Percentiles rank a stretch among this genome's conserved stretches.
These are phyloP conservation scores for Daldinia concentrica DNA, from an alignment of 495 filamentous ascomycete species.

Conservation along the genomic window DNA sequence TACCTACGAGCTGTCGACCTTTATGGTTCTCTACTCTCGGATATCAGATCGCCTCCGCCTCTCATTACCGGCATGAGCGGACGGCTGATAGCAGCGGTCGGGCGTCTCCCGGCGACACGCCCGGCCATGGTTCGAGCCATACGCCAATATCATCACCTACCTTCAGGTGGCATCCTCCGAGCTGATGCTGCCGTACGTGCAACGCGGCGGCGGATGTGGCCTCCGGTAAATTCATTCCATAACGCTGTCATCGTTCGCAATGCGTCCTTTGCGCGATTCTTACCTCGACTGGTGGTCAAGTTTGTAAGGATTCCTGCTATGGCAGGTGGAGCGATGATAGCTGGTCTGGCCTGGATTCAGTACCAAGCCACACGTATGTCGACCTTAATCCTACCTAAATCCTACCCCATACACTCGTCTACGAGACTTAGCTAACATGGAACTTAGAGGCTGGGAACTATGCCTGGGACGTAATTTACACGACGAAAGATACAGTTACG, in stretches of 20 bases:
- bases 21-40: constrained; percentile 32
- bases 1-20: constrained; percentile 7
- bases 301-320: constrained; percentile 86
- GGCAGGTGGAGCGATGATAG: constrained; percentile 88
- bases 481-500: constrained; percentile 73
- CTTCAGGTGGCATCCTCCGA: constrained; percentile 75
- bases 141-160: constrained; percentile 72
- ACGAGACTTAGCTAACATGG: constrained; percentile 28
- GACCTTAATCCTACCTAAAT: not conserved
- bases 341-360: constrained; percentile 88
- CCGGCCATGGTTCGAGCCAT: constrained; percentile 63
- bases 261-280: constrained; percentile 82
- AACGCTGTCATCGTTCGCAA: constrained; percentile 85
- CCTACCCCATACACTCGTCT: constrained; percentile 17
- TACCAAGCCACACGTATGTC: constrained; percentile 91
- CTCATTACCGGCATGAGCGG: constrained; percentile 73
- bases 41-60: constrained; percentile 44
- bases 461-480: constrained; percentile 79
- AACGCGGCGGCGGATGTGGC: constrained; percentile 72
- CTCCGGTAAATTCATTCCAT: constrained; percentile 80
- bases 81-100: constrained; percentile 75
- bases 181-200: constrained; percentile 68
- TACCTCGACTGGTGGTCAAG: constrained; percentile 91
- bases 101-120: constrained; percentile 72
- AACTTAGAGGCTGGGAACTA: constrained; percentile 85